Percentiles rank a stretch among this genome's conserved stretches.
phyloP scores from a whole-genome alignment of 257 asterid genomes.

The Solanum gracilifrons region DNA sequence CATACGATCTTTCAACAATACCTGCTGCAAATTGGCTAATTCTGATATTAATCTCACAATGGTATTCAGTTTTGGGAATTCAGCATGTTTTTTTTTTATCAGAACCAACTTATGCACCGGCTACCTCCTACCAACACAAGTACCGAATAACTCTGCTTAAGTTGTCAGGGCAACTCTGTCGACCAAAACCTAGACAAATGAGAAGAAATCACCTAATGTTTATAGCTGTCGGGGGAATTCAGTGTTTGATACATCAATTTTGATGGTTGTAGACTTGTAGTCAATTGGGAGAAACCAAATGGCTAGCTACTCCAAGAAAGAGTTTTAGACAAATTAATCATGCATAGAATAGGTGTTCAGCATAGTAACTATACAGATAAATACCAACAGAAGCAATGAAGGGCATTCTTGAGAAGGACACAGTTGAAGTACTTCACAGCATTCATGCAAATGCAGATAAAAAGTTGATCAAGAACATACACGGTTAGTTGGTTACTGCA shows the following conservation, averaged over 20 bases:
- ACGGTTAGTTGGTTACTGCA: not conserved
- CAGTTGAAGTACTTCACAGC: not conserved
- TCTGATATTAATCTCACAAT: not conserved
- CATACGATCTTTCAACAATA: not conserved
- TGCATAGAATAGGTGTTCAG: not conserved
- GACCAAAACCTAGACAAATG: not conserved
- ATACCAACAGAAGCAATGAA: not conserved
- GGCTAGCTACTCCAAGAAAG: not conserved
- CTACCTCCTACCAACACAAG: not conserved
- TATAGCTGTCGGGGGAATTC: fast-evolving
- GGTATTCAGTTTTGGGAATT: not conserved
- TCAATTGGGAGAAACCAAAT: not conserved
- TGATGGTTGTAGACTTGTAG: not conserved
- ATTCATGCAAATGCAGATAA: not conserved
- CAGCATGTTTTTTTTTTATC: not conserved
- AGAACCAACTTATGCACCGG: not conserved
- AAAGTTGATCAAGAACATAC: not conserved
- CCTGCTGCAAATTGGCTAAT: not conserved
- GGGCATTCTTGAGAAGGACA: not conserved
- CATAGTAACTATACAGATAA: not conserved
- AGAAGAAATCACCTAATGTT: not conserved
- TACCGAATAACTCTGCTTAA: not conserved
- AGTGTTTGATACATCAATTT: not conserved
- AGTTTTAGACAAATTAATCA: not conserved
- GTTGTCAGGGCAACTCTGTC: fast-evolving